Base-by-base conservation (phyloP, 1,284 basidiomycete species). In the Tremellales sp. region DNA sequence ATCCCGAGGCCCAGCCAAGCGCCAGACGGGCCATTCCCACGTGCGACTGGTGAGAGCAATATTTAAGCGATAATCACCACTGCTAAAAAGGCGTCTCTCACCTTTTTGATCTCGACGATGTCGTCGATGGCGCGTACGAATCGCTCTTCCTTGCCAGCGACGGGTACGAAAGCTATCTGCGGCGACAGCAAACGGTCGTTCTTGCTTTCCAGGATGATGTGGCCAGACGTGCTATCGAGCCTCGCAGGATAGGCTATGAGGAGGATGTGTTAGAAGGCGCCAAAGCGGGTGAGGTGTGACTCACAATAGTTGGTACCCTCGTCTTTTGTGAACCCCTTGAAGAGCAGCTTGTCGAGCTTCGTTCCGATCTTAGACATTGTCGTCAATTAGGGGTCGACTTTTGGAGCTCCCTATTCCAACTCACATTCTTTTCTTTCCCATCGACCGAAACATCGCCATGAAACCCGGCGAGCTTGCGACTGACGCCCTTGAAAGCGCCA, bases 41-140 rank as follows among this genome's bases (percentile, higher is more conserved):
- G 34, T 61, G 58, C 5, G 57, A 51, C 59, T n/a, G n/a, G n/a
- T n/a, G n/a, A n/a, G n/a, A n/a, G n/a, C n/a, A n/a, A n/a, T n/a
- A n/a, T n/a, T n/a, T n/a, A n/a, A n/a, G n/a, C n/a, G n/a, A n/a
- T n/a, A n/a, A n/a, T n/a, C n/a, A n/a, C n/a, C n/a, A n/a, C n/a
- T n/a, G n/a, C n/a, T n/a, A n/a, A n/a, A n/a, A n/a, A n/a, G n/a
- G n/a, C n/a, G n/a, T n/a, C n/a, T n/a, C n/a, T n/a, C n/a, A n/a
- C n/a, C n/a, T 74, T 74, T 58, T 73, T 73, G 45, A 74, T 55
- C 51, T 75, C 74, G 42, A 73, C 70, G 31, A 75, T 63, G 50
- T 74, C 70, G 44, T 71, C 68, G 50, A 73, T 63, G 6, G 65
- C 54, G 32, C 52, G 47, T 4, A 61, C 54, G 45, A 68, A 72